Base-by-base conservation (phyloP, 495 filamentous ascomycete genomes). In the Penicillium ochrochloron region DNA sequence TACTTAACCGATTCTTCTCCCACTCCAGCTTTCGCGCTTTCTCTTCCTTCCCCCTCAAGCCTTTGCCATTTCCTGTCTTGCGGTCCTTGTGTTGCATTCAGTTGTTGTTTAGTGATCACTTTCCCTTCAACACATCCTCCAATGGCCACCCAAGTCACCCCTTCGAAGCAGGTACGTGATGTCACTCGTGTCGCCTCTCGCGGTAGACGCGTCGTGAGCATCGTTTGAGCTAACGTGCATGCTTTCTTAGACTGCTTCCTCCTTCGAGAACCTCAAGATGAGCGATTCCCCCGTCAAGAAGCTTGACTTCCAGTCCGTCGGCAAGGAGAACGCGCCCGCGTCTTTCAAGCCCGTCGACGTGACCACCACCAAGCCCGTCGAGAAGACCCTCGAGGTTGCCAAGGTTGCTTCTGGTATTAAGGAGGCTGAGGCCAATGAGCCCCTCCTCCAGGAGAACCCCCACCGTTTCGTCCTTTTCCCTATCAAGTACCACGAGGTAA, bases 401-500 rank as follows among this genome's bases (percentile, higher is more conserved):
- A 81, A 80, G 70, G 85, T 86, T 53, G 87, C 86, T 64, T 72
- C 83, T 60, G 84, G 83, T 23, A 86, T 90, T 74, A 90, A 91
- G 78, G 73, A 86, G 21, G 81, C 90, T 60, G 90, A 96, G 78
- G 84, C 85, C 58, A 85, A 91, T 52, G 95, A 99, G 85, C 95
- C 95, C 53, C 84, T 99, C 62, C 89, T 99, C 29, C 91, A 91
- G 74, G 95, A 97, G 82, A 99, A 99, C 82, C 90, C 93, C 67
- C 86, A 97, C 65, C 92, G 95, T 67, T 99, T 98, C 75, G 95
- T 99, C 59, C 84, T 99, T 54, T 99, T 99, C 81, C 95, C 95
- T 63, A 98, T 99, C 79, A 97, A 97, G 85, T 98, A 98, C 77
- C 93, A 99, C 72, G 95, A 99, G 89, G 95, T 97, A 77, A 78